Evolutionary conservation across 1,284 basidiomycete genomes (phyloP).

Genomic region (Moesziomyces parantarcticus): DNA sequence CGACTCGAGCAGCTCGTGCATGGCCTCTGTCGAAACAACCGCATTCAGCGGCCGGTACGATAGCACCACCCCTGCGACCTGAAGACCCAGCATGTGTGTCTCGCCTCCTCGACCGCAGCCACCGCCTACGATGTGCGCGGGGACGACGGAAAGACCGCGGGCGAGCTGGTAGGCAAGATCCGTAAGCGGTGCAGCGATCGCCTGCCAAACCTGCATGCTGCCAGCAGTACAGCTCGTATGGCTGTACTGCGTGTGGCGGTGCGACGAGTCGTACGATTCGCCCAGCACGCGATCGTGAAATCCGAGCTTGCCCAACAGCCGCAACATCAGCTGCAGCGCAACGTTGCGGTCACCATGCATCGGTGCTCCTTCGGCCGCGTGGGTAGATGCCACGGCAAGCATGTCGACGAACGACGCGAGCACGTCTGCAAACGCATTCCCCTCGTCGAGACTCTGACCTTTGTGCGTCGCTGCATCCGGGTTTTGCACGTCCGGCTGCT

Average conservation of each 20-base stretch:
- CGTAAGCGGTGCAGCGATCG: slow-evolving; percentile 9
- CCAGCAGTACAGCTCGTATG: slow-evolving; percentile 18
- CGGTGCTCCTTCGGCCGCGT: not conserved
- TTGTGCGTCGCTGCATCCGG: not conserved
- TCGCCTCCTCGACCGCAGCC: not conserved
- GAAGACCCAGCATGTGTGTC: slow-evolving; percentile 7
- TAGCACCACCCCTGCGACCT: slow-evolving; percentile 16
- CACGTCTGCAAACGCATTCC: slow-evolving; percentile 5
- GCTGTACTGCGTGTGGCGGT: slow-evolving; percentile 1
- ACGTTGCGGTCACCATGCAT: slow-evolving; percentile 9
- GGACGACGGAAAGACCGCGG: not conserved
- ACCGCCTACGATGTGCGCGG: too few relatives aligned
- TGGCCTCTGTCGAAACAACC: not conserved
- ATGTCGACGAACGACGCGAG: slow-evolving; percentile 34
- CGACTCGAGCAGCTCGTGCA: slow-evolving; percentile 9
- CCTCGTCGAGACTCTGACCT: not conserved
- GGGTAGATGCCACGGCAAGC: slow-evolving; percentile 1
- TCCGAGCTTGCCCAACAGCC: slow-evolving; percentile 24
- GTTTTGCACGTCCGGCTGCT: not conserved
- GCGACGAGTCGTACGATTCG: slow-evolving; percentile 2
- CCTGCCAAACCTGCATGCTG: not conserved
- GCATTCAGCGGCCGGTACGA: slow-evolving; percentile 10
- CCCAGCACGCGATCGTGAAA: slow-evolving; percentile 3
- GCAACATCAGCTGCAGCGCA: slow-evolving; percentile 29
- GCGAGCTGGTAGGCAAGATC: slow-evolving; percentile 5